These are phyloP conservation scores for Yamadazyma sp. DNA, from an alignment of 1,139 yeast species.

Conservation along the genomic window DNA sequence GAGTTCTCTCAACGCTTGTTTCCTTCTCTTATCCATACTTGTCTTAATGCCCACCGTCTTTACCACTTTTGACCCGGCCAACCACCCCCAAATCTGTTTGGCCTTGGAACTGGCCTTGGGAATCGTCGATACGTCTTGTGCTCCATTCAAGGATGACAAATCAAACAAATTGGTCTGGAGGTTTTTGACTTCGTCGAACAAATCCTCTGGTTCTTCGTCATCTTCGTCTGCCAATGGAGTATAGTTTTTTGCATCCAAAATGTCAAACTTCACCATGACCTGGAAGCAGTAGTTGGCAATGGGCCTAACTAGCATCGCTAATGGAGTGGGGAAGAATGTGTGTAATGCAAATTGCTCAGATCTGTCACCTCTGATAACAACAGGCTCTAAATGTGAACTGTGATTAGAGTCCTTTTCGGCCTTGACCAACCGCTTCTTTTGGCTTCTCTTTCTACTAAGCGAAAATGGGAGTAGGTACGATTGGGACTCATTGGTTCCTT, in stretches of 20 bases:
- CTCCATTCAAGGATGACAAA: constrained; percentile 43
- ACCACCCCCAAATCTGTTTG: constrained; percentile 28
- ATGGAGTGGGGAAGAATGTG: constrained; percentile 47
- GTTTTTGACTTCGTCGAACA: constrained; percentile 28
- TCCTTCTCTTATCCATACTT: constrained; percentile 42
- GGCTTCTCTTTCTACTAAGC: constrained; percentile 23
- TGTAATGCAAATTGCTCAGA: constrained; percentile 41
- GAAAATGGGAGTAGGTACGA: constrained; percentile 40
- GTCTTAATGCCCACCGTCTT: constrained; percentile 22
- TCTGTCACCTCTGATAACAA: constrained; percentile 35
- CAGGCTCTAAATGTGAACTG: constrained; percentile 26
- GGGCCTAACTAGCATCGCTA: constrained; percentile 28
- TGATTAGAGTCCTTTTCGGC: constrained; percentile 5
- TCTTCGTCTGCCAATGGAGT: constrained; percentile 21
- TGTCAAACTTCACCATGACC: constrained; percentile 20
- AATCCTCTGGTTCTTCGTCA: constrained; percentile 21
- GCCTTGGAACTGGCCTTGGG: constrained; percentile 25
- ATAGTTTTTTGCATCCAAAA: constrained; percentile 30
- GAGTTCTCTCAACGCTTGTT: constrained; percentile 42
- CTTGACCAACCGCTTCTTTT: constrained; percentile 17
- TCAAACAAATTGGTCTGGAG: constrained; percentile 39
- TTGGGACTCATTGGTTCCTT: constrained; percentile 45
- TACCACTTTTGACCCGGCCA: constrained; percentile 15
- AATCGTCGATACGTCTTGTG: constrained; percentile 30
- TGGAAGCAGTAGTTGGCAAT: constrained; percentile 20